Base-by-base conservation (phyloP, 1,139 yeast species). In the Pneumocystis carinii region DNA sequence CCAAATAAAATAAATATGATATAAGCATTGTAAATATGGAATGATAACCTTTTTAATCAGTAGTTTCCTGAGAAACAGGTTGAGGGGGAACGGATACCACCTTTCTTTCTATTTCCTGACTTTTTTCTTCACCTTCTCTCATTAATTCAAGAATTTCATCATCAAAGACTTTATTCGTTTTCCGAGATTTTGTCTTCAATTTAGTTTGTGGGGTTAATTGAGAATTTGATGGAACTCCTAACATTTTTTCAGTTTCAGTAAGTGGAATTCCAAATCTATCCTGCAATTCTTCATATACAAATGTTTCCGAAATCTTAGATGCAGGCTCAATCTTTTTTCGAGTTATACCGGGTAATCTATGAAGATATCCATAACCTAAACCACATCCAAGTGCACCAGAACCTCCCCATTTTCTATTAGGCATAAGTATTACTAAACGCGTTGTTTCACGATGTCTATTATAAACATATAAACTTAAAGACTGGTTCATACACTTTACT, bases 371-470 rank as follows among this genome's bases (percentile, higher is more conserved):
- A 71, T 90, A 90, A 0, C 97, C 97, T 12, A 92, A 95, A 68
- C 90, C 96, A 74, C 97, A 90, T 1, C 98, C 98, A 59, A 92
- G 76, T 48, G 90, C 77, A 0, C 96, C 96, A 66, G 78, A 80
- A 0, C 87, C 86, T 29, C 86, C 86, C 83, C 85, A 82, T 32
- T 72, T 71, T 12, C 75, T 75, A 66, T 79, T 79, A 2, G 90
- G 89, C 63, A 82, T 78, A 29, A 90, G 89, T 0, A 89, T 83
- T 3, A 90, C 95, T 0, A 96, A 96, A 68, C 97, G 80, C 61
- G 89, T 83, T 6, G 87, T 80, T 72, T 90, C 94, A 70, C 83
- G 85, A 69, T 87, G 94, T 69, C 86, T 90, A 73, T 92, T 92
- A 75, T 90, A 92, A 0, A 90, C 96, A 71, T 86, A 87, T 38